Base-by-base conservation (phyloP, 2,329 filamentous ascomycete genomes). In the Corinectria fuckeliana region DNA sequence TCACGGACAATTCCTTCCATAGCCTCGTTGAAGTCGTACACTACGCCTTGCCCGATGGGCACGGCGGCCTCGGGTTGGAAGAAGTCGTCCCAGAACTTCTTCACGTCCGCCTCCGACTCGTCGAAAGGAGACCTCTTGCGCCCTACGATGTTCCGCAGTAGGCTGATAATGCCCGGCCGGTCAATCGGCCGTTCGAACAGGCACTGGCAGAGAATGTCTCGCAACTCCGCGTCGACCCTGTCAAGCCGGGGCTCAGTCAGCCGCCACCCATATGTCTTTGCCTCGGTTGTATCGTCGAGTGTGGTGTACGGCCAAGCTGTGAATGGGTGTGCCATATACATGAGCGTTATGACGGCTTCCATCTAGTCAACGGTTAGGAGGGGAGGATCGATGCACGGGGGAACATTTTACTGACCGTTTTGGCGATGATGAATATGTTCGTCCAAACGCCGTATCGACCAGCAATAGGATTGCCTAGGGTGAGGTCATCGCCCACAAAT, bases 371-470 rank as follows among this genome's bases (percentile, higher is more conserved):
- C 8, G 4, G 20, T 69, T 55, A 70, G 62, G 14, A n/a, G 14
- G 4, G 23, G 13, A 7, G 5, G 6, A 14, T 13, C 5, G n/a
- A 10, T 28, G n/a, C 14, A 20, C 2, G 20, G 14, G 4, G 16
- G 18, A 16, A 21, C 30, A 2, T 5, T 14, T 8, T 14, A 65
- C 68, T 65, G 25, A 71, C 71, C 38, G 70, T 61, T 58, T 63
- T 69, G 5, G 56, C 71, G 18, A 71, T 65, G 26, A 70, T 56
- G 44, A 72, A 74, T 25, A 72, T 51, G 38, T 71, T 72, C 2
- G 71, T 72, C 71, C 71, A 74, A 7, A 52, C 57, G 2, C 71
- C 71, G 52, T 62, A 74, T 26, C 71, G 70, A 0, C 71, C 71
- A 1, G 70, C 71, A 38, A 71, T 58, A 5, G 10, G 20, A 45